A percentile compares a stretch with the other conserved stretches of the same genome.
Evolutionary conservation across 1,284 basidiomycete genomes (phyloP).

Genomic region (Wolfiporia cocos): DNA sequence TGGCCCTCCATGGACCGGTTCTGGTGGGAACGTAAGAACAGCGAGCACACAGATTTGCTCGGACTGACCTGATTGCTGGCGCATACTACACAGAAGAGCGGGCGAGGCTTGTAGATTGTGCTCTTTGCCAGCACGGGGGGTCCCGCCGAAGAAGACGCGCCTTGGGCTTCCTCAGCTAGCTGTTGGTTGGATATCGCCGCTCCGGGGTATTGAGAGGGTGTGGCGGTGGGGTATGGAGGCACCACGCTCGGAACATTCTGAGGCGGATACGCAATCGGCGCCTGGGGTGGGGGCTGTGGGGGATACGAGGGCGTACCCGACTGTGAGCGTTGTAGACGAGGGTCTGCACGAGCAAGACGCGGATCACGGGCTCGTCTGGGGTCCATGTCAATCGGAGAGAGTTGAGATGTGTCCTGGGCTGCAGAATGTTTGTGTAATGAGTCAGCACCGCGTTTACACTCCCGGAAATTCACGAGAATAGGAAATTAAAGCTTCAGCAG

Average conservation of each 20-base stretch:
- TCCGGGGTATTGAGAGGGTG: slow-evolving; percentile 25
- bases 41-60: not conserved
- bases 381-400: slow-evolving; percentile 50
- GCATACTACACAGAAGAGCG: slow-evolving; percentile 95
- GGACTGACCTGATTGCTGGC: slow-evolving; percentile 86
- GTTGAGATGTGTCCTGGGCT: not conserved
- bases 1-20: slow-evolving; percentile 99
- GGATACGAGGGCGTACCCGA: slow-evolving; percentile 29
- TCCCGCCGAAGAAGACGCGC: slow-evolving; percentile 17
- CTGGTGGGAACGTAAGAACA: slow-evolving; percentile 35
- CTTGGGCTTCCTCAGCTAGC: slow-evolving; percentile 21
- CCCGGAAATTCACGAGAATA: too few relatives aligned
- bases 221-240: slow-evolving; percentile 30
- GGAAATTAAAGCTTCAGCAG: slow-evolving; percentile 55
- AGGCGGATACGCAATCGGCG: not conserved
- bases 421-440: not conserved
- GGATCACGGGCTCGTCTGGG: slow-evolving; percentile 75
- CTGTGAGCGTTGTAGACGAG: slow-evolving; percentile 50
- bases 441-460: too few relatives aligned
- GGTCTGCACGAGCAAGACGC: slow-evolving; percentile 63
- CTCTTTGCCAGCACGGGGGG: slow-evolving; percentile 7
- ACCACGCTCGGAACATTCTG: not conserved
- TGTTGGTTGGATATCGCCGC: slow-evolving; percentile 21
- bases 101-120: slow-evolving; percentile 51
- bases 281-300: not conserved